Evolutionary conservation across 345 rosid species (phyloP), one percentile per base, ranked within the genome.

Genomic region (Gossypium stocksii): DNA sequence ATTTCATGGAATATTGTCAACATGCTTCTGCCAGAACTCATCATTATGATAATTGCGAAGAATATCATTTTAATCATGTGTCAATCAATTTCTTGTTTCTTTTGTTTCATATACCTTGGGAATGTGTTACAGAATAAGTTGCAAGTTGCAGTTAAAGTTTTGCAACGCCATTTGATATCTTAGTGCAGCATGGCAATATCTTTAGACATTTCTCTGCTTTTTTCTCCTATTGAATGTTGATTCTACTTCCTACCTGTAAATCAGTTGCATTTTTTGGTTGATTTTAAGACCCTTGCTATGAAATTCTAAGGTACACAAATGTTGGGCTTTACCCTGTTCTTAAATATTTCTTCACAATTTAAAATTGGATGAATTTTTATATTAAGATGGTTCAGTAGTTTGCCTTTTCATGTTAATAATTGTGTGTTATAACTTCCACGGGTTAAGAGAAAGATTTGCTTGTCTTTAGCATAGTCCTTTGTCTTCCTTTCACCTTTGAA

Each of bases 311-410:
- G 68, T 64, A 43, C 25, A 64, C 22, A 9, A 41, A 38, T 3
- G 20, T 17, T 16, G 20, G n/a, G 67, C 3, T 64, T 64, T 34
- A 16, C 0, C 68, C 14, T 49, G n/a, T 49, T 15, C 57, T 48
- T 68, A 38, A 38, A 38, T 49, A 49, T 68, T 68, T 25, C 3
- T 9, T 68, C 45, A 15, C 3, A 49, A 8, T 23, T 15, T 23
- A 8, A 48, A 8, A 16, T 68, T 16, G 25, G 72, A 23, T 68
- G 58, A 10, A 16, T n/a, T 8, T 34, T 23, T 25, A 22, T 15
- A 27, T 69, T 69, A 69, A 49, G 53, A 69, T 69, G 59, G 11
- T 25, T 69, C 72, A 69, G 2, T 69, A 25, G 3, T 51, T 43
- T 23, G 51, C 25, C 15, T 41, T 38, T 20, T 20, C 2, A 45